Conservation (phyloP, 2,329 filamentous ascomycete species). For the Calonectria multiphialidica region DNA sequence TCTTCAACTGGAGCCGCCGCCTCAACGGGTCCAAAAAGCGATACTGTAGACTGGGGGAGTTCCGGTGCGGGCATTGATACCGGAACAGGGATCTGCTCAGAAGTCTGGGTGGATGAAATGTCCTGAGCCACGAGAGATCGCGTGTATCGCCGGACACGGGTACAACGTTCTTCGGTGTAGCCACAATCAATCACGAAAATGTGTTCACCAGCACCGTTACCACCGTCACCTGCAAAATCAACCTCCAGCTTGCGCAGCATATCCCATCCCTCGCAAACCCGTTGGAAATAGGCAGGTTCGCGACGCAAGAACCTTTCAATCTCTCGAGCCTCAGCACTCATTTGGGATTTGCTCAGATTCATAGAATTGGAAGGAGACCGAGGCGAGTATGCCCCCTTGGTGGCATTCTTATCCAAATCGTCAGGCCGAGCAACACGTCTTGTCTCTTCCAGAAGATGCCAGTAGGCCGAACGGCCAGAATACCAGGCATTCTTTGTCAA, state of each 20-base stretch:
- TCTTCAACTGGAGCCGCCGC: conserved; percentile 2
- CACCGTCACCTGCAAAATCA: conserved; percentile 88
- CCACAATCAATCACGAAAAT: conserved; percentile 82
- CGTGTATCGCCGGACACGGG: conserved; percentile 58
- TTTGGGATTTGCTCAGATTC: conserved; percentile 77
- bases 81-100: not conserved
- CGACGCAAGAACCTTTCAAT: conserved; percentile 82
- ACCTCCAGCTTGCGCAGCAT: conserved; percentile 89
- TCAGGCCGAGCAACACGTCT: conserved; percentile 79
- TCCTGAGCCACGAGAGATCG: conserved; percentile 46
- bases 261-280: conserved; percentile 87
- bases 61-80: conserved; percentile 14
- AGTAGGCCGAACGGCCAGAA: conserved; percentile 81
- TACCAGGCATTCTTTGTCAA: conserved; percentile 80
- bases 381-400: conserved; percentile 83
- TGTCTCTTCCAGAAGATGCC: conserved; percentile 84
- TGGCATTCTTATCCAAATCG: conserved; percentile 75
- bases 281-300: conserved; percentile 82
- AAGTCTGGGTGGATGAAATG: conserved; percentile 5
- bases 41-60: conserved; percentile 29
- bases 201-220: conserved; percentile 80
- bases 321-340: conserved; percentile 81
- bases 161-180: conserved; percentile 66
- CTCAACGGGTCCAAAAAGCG: conserved; percentile 46
- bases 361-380: conserved; percentile 81